Evolutionary conservation across 495 filamentous ascomycete genomes (phyloP).

Genomic region (Bryoglossum gracile): DNA sequence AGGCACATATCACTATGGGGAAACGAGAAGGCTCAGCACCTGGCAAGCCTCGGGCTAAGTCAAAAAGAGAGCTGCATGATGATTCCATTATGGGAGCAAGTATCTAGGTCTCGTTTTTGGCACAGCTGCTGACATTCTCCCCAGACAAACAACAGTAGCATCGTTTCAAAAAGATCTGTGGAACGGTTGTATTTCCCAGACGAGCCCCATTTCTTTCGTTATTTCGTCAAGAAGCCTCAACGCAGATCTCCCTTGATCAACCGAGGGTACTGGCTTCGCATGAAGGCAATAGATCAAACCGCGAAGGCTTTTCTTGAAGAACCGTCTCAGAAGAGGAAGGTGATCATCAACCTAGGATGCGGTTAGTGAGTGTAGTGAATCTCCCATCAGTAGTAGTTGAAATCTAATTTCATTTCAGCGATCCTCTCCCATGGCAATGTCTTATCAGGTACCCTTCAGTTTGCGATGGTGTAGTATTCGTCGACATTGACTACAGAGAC

Average conservation of each 20-base stretch:
- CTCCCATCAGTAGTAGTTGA: neutral
- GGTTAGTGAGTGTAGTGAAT: constrained; percentile 61
- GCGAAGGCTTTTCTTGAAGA: constrained; percentile 63
- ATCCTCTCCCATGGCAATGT: constrained; percentile 84
- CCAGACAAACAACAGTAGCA: constrained; percentile 84
- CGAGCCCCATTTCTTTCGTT: constrained; percentile 74
- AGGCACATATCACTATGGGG: neutral
- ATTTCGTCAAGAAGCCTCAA: constrained; percentile 79
- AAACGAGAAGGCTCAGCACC: neutral
- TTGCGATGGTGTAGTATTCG: constrained; percentile 54
- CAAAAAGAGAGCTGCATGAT: constrained; percentile 40
- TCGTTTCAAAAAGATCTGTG: constrained; percentile 83
- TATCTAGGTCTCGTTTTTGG: constrained; percentile 11
- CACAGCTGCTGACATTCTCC: neutral
- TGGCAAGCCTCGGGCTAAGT: constrained; percentile 17
- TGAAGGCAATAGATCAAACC: constrained; percentile 69
- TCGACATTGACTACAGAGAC: constrained; percentile 83
- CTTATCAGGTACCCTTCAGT: constrained; percentile 51
- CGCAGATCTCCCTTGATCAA: constrained; percentile 79
- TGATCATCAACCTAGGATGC: constrained; percentile 82
- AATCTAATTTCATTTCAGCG: constrained; percentile 41
- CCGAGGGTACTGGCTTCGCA: constrained; percentile 54
- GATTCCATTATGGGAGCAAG: constrained; percentile 65
- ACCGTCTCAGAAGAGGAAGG: constrained; percentile 52
- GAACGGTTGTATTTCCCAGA: constrained; percentile 70